Evolutionary conservation across 2,329 filamentous ascomycete genomes (phyloP), one percentile per base, ranked within the genome.

Genomic region (Colletotrichum cordylinicola): DNA sequence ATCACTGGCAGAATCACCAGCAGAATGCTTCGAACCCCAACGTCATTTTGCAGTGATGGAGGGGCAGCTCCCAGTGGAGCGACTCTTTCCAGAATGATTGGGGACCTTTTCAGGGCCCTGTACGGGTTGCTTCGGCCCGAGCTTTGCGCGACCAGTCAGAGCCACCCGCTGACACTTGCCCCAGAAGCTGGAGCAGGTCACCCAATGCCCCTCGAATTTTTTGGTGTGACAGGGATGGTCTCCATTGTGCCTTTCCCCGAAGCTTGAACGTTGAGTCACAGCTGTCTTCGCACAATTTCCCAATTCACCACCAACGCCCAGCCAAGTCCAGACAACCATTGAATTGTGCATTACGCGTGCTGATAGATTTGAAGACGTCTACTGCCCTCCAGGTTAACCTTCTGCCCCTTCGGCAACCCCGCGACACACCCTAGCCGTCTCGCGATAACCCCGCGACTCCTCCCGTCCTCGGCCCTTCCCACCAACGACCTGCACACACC

Each of bases 191-290:
- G 35, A 13, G 62, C 35, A 39, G 39, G 68, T 72, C 69, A 67
- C 33, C 69, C 55, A 72, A 56, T 75, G 69, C 74, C 74, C 74
- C 74, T 76, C 74, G 74, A 76, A 74, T 29, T 76, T 76, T 76
- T 76, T 74, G 71, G 74, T 37, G 74, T 61, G 74, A 76, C 74
- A 76, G 64, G 73, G 74, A 31, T 68, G 12, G 24, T 31, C 39
- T 62, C 58, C 33, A 65, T 37, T 68, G 73, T 67, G 29, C 56
- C 72, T 69, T 60, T 72, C 70, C 31, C 58, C 15, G 29, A 27
- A 76, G 74, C 74, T 76, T 76, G 70, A 66, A 27, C 60, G 62
- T 75, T 75, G 74, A 76, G 74, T 76, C 74, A 76, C 70, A 76
- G 37, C 48, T 31, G 43, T 52, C 65, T 69, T 64, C 70, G 74